A percentile compares a stretch with the other conserved stretches of the same genome.
Conservation (phyloP, 257 asterid genomes). For the Echium plantagineum region DNA sequence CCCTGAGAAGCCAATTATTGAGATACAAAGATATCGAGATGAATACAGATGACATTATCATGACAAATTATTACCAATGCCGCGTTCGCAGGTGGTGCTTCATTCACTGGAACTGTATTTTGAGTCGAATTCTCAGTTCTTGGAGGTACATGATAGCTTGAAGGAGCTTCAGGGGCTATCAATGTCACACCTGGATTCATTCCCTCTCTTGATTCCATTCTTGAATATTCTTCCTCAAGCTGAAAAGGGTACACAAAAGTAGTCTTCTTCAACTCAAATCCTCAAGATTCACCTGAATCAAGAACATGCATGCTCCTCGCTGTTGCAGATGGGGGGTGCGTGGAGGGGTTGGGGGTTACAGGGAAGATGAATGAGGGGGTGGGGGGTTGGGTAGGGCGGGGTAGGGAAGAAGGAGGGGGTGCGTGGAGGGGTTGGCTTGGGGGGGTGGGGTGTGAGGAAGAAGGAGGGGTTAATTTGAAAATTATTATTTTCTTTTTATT, state of each 20-base stretch:
- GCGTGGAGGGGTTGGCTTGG: no score
- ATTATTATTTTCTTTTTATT: no score
- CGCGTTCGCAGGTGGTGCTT: neutral
- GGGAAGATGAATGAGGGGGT: no score
- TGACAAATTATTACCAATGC: neutral
- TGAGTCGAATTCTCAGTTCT: constrained; percentile 32
- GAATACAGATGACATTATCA: no score
- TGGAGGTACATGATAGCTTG: constrained; percentile 47
- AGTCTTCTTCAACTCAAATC: constrained; percentile 1
- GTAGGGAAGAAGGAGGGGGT: no score
- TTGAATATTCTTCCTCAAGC: neutral
- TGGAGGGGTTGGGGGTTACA: no score
- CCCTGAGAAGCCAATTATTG: constrained; percentile 5
- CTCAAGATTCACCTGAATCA: constrained; percentile 3
- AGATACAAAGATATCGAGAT: no score
- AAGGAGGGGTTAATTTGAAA: no score
- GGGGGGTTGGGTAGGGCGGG: no score
- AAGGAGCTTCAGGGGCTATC: constrained; percentile 46
- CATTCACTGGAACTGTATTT: constrained; percentile 20
- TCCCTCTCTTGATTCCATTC: constrained; percentile 56
- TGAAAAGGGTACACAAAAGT: neutral
- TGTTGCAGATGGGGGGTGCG: no score
- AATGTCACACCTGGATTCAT: constrained; percentile 43
- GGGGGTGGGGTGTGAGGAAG: no score
- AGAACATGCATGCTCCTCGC: constrained; percentile 3